A percentile compares a stretch with the other conserved stretches of the same genome.
Evolutionary conservation across 495 filamentous ascomycete genomes (phyloP).

Genomic region (Daldinia loculata): DNA sequence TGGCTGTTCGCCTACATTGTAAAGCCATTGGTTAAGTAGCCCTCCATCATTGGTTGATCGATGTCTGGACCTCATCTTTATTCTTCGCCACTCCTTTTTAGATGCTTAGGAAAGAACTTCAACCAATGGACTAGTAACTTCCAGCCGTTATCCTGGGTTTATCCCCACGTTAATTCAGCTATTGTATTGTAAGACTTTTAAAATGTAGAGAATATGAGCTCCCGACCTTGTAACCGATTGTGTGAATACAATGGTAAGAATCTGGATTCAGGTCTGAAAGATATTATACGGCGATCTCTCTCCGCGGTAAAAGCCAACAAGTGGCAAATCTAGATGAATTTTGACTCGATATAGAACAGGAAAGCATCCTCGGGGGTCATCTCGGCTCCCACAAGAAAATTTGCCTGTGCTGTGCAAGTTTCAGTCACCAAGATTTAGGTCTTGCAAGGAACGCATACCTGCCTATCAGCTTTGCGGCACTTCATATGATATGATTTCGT

Average conservation of each 20-base stretch:
- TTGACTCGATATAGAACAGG: conserved; percentile 6
- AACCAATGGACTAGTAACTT: neutral
- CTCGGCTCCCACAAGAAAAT: conserved; percentile 36
- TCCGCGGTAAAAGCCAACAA: neutral
- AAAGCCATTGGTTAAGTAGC: conserved; percentile 37
- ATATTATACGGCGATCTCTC: neutral
- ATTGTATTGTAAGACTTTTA: neutral
- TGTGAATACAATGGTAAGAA: neutral
- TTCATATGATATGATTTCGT: conserved; percentile 29
- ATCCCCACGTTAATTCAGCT: neutral
- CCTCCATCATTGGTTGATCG: conserved; percentile 19
- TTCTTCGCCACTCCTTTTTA: neutral
- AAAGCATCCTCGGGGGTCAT: conserved; percentile 29
- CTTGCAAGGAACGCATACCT: conserved; percentile 29
- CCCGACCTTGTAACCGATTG: neutral
- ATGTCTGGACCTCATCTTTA: conserved; percentile 2
- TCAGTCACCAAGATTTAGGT: conserved; percentile 27
- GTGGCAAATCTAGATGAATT: neutral
- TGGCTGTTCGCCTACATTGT: conserved; percentile 40
- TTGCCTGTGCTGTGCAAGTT: conserved; percentile 23
- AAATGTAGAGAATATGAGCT: neutral
- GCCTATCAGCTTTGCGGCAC: conserved; percentile 36
- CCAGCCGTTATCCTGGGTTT: neutral
- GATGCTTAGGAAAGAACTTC: neutral
- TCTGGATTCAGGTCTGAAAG: neutral